Percentiles rank a stretch among this genome's conserved stretches.
phyloP scores from a whole-genome alignment of 345 rosid species.

The Eucalyptus dawsonii region DNA sequence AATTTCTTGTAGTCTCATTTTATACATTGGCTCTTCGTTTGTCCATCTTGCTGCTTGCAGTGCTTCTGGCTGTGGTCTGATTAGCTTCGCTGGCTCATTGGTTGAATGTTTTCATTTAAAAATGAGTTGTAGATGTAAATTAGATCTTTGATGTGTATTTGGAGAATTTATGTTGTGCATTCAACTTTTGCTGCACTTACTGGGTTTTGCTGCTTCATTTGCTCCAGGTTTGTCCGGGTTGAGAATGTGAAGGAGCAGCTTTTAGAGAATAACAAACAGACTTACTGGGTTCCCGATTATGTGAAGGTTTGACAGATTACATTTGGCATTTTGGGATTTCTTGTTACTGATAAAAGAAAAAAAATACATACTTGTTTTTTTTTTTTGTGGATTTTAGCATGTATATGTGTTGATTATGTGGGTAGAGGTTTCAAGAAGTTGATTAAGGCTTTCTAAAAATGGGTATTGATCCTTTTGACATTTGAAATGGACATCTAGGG shows the following conservation, averaged over 20 bases:
- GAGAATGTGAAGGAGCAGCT: conserved; percentile 68
- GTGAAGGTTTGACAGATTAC: conserved; percentile 59
- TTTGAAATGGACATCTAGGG: background rate
- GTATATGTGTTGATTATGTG: background rate
- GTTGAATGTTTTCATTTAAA: background rate
- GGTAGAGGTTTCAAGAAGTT: background rate
- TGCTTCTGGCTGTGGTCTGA: background rate
- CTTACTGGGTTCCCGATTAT: conserved; percentile 96
- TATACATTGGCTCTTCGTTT: background rate
- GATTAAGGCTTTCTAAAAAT: background rate
- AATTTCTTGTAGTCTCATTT: background rate
- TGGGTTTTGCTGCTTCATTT: background rate
- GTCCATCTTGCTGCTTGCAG: background rate
- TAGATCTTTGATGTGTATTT: background rate
- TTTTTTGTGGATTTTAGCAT: background rate
- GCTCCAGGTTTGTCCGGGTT: conserved; percentile 80
- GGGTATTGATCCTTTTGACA: background rate
- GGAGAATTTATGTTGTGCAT: background rate
- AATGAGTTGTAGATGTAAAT: background rate
- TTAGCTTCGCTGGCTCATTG: background rate
- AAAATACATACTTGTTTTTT: background rate
- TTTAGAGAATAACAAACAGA: conserved; percentile 75
- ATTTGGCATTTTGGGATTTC: background rate
- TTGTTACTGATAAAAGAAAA: background rate
- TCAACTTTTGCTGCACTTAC: background rate